phyloP scores from a whole-genome alignment of 1,284 basidiomycete genomes.

The Trichosporon sp. region DNA sequence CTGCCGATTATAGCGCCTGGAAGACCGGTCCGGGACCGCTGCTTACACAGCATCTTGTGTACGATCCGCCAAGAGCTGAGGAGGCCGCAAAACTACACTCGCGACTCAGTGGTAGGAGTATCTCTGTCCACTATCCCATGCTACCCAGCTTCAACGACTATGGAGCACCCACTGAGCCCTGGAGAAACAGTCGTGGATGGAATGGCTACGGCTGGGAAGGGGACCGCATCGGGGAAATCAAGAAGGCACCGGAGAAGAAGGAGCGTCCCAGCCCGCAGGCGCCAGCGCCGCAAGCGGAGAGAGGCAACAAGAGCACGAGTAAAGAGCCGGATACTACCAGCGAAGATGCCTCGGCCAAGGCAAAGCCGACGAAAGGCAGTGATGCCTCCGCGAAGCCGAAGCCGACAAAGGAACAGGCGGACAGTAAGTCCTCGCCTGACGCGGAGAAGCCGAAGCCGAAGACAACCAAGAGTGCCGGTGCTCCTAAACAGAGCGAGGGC shows the following conservation, averaged over 20 bases:
- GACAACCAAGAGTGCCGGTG: too few species aligned
- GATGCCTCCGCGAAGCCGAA: neutral
- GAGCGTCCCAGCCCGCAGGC: constrained; percentile 6
- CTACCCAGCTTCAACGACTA: constrained; percentile 31
- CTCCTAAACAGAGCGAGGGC: neutral
- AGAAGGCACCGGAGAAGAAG: neutral
- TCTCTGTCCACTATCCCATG: constrained; percentile 31
- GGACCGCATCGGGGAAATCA: constrained; percentile 24
- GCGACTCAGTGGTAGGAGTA: constrained; percentile 18
- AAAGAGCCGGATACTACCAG: constrained; percentile 5
- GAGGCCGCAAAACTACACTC: constrained; percentile 20
- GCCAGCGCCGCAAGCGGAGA: too few species aligned
- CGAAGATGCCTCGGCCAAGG: constrained; percentile 1
- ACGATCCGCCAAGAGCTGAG: constrained; percentile 4
- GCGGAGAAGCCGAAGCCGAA: neutral
- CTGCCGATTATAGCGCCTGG: neutral
- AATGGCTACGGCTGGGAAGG: constrained; percentile 33
- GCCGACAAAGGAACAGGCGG: neutral
- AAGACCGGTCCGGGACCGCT: neutral
- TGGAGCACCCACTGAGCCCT: neutral
- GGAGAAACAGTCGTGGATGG: constrained; percentile 26
- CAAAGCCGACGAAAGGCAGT: constrained; percentile 6
- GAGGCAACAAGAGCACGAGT: constrained; percentile 12
- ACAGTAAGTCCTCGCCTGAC: neutral
- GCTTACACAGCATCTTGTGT: constrained; percentile 1